Base-by-base conservation (phyloP, 768 basidiomycete genomes). In the Rhodotorula diobovata region DNA sequence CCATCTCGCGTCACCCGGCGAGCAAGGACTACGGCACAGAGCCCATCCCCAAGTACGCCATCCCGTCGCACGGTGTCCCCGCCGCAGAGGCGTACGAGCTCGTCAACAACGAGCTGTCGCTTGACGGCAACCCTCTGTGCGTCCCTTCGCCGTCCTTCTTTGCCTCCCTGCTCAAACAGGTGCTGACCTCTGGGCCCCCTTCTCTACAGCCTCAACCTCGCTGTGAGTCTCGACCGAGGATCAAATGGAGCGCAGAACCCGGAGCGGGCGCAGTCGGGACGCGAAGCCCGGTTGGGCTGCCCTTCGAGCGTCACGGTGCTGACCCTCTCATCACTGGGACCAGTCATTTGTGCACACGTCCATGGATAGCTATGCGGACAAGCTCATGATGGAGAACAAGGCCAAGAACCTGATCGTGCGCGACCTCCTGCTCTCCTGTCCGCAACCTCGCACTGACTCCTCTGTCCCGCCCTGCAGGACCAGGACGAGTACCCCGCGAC, bases 41-140 rank as follows among this genome's bases (percentile, higher is more conserved):
- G n/a, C 83, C 87, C 30, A 81, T 90, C 63, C 89, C 89, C 25
- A 91, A 89, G 79, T 90, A 84, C 80, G 82, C 82, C 66, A 77
- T 91, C 16, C 85, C 89, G 0, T 81, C 82, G 50, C 65, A 88
- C 82, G 90, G 90, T 35, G 66, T 79, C 12, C 70, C 74, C 35
- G 62, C 77, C 18, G 74, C 78, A 67, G 77, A 68, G 51, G 78
- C 79, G 3, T 82, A 82, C 73, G 51, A 81, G 73, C 65, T 82
- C 35, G 67, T 82, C 57, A 80, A 80, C 70, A 90, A 91, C 81
- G 85, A 86, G 61, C 66, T 77, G 14, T 15, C 60, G 4, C 71
- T 76, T 32, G 77, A 77, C 46, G 75, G 75, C 23, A 73, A 63
- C 55, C 71, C 71, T 1, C 54, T 57, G 56, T 56, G 23, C 39